Evolutionary conservation across 2,329 filamentous ascomycete genomes (phyloP).

Genomic region (Colletotrichum musicola): DNA sequence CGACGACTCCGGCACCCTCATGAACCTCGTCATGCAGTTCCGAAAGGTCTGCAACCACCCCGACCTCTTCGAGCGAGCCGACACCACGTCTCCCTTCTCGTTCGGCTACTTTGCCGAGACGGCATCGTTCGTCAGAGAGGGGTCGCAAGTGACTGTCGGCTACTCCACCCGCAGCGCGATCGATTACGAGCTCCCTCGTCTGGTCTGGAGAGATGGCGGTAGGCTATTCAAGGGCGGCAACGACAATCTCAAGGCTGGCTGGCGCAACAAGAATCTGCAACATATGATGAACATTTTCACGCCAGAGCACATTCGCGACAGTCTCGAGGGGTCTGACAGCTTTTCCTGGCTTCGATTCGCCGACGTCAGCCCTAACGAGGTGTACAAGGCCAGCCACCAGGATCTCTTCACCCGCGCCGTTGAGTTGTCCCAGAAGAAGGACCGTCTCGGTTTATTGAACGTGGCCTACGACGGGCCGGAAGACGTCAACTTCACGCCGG

Average conservation of each 20-base stretch:
- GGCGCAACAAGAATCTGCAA: slow-evolving; percentile 80
- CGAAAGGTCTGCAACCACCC: slow-evolving; percentile 99
- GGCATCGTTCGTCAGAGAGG: slow-evolving; percentile 93
- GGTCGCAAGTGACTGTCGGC: slow-evolving; percentile 79
- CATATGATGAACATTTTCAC: slow-evolving; percentile 94
- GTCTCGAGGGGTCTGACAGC: slow-evolving; percentile 69
- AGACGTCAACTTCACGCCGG: slow-evolving; percentile 73
- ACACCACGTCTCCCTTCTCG: slow-evolving; percentile 88
- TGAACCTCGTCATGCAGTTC: slow-evolving; percentile 99
- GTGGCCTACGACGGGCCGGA: slow-evolving; percentile 78
- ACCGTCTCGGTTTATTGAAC: slow-evolving; percentile 75
- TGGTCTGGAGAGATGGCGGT: slow-evolving; percentile 86
- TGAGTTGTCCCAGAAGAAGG: slow-evolving; percentile 65
- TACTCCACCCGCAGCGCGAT: slow-evolving; percentile 92
- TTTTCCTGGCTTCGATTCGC: slow-evolving; percentile 95
- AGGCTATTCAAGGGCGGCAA: slow-evolving; percentile 80
- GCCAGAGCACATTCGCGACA: slow-evolving; percentile 80
- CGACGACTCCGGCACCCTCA: slow-evolving; percentile 92
- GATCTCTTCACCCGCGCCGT: slow-evolving; percentile 81
- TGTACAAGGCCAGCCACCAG: slow-evolving; percentile 75
- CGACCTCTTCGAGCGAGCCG: slow-evolving; percentile 94
- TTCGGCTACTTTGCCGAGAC: slow-evolving; percentile 93
- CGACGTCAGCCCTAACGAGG: slow-evolving; percentile 80
- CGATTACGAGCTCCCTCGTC: slow-evolving; percentile 83
- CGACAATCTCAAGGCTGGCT: slow-evolving; percentile 82